Conservation (phyloP, 2,329 filamentous ascomycete genomes). For the Trichoderma aggressivum region DNA sequence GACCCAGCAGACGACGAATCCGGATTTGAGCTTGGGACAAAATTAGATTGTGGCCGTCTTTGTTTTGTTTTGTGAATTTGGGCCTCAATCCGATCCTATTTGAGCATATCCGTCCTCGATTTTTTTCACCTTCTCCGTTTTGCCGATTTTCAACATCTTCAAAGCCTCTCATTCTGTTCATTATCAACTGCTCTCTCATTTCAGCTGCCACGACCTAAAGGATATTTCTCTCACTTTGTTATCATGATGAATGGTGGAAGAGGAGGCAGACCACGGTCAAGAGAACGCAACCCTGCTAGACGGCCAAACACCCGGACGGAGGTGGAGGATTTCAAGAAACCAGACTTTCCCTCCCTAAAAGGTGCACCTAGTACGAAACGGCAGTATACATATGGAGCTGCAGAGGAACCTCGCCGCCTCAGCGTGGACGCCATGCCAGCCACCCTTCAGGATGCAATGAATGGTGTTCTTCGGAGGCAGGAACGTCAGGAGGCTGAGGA, state of each 20-base stretch:
- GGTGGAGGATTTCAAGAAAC: slow-evolving; percentile 24
- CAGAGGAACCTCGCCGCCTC: slow-evolving; percentile 31
- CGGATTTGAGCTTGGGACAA: background rate
- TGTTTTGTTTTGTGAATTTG: background rate
- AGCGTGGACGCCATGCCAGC: background rate
- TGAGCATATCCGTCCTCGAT: slow-evolving; percentile 2
- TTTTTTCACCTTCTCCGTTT: background rate
- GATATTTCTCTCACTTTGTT: background rate
- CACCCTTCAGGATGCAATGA: slow-evolving; percentile 6
- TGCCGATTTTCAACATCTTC: background rate
- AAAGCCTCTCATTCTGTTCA: background rate
- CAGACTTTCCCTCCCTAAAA: slow-evolving; percentile 26
- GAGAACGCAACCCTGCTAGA: slow-evolving; percentile 21
- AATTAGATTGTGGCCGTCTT: background rate
- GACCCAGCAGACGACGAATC: slow-evolving; percentile 9
- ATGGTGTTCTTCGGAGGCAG: slow-evolving; percentile 7
- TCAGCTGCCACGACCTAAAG: background rate
- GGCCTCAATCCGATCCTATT: slow-evolving; percentile 3
- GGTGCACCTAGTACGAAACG: slow-evolving; percentile 37
- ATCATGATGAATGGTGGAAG: slow-evolving; percentile 8
- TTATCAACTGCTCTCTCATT: background rate
- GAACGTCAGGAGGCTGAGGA: slow-evolving; percentile 11
- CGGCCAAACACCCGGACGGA: slow-evolving; percentile 2
- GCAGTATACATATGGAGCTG: slow-evolving; percentile 39
- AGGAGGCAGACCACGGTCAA: slow-evolving; percentile 10